A percentile compares a stretch with the other conserved stretches of the same genome.
These are phyloP conservation scores for Phaeoacremonium minimum DNA, from an alignment of 2,329 filamentous ascomycete species.

Conservation along the genomic window DNA sequence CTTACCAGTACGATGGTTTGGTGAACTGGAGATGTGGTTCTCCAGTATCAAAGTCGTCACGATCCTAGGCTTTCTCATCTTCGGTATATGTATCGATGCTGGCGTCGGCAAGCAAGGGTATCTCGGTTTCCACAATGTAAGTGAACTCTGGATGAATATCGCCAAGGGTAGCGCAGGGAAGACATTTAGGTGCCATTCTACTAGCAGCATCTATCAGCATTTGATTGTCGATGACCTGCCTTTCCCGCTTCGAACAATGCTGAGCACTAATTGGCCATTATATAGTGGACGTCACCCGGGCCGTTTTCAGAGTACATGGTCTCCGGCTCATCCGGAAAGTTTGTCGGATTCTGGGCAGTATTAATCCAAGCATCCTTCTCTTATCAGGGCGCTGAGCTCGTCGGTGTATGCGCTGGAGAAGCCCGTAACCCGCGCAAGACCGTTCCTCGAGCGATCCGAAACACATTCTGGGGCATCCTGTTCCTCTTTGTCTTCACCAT, in stretches of 20 bases:
- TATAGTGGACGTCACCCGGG: slow-evolving; percentile 64
- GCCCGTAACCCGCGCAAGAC: slow-evolving; percentile 67
- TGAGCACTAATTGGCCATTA: too few relatives aligned
- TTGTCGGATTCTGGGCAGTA: slow-evolving; percentile 66
- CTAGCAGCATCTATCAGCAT: too few relatives aligned
- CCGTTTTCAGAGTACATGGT: slow-evolving; percentile 61
- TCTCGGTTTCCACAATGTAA: slow-evolving; percentile 70
- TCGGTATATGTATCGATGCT: slow-evolving; percentile 70
- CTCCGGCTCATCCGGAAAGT: slow-evolving; percentile 50
- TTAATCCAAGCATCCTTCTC: slow-evolving; percentile 66
- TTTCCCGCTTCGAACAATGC: too few relatives aligned
- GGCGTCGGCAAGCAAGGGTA: slow-evolving; percentile 67
- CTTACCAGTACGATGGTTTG: slow-evolving; percentile 67
- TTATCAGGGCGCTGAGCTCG: slow-evolving; percentile 71
- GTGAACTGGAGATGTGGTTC: slow-evolving; percentile 77
- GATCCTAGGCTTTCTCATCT: slow-evolving; percentile 71
- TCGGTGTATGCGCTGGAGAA: slow-evolving; percentile 76
- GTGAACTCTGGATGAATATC: too few relatives aligned
- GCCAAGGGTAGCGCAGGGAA: too few relatives aligned
- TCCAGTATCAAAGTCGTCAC: slow-evolving; percentile 73
- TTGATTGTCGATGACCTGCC: too few relatives aligned
- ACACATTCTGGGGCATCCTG: slow-evolving; percentile 73
- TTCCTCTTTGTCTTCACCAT: slow-evolving; percentile 60
- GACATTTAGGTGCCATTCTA: too few relatives aligned
- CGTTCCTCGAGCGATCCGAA: slow-evolving; percentile 68